These are phyloP conservation scores for Medicago truncatula DNA, from an alignment of 306 rosid genomes.

Conservation along the genomic window MtrunA17r5.0-ANR NC_053044.1:10786001-10786500, in stretches of 20 bases:
- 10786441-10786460: slow-evolving; percentile 2
- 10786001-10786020: not conserved
- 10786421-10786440: not conserved
- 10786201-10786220: slow-evolving; percentile 8
- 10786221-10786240: slow-evolving; percentile 1
- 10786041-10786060: slow-evolving; percentile 42
- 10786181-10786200: not conserved
- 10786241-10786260: no score
- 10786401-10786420: slow-evolving; percentile 5
- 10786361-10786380: slow-evolving; percentile 40
- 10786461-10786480: slow-evolving; percentile 11
- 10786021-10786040: not conserved
- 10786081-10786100: not conserved
- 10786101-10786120: not conserved
- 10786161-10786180: slow-evolving; percentile 33
- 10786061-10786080: slow-evolving; percentile 36
- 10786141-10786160: slow-evolving; percentile 39
- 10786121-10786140: slow-evolving; percentile 25
- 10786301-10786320: slow-evolving; percentile 45
- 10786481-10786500: not conserved
- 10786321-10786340: slow-evolving; percentile 40
- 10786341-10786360: not conserved
- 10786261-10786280: not conserved
- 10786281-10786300: not conserved
- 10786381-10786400: slow-evolving; percentile 7